phyloP scores from a whole-genome alignment of 106 monocot species.

The Apostasia shenzhenica region DNA sequence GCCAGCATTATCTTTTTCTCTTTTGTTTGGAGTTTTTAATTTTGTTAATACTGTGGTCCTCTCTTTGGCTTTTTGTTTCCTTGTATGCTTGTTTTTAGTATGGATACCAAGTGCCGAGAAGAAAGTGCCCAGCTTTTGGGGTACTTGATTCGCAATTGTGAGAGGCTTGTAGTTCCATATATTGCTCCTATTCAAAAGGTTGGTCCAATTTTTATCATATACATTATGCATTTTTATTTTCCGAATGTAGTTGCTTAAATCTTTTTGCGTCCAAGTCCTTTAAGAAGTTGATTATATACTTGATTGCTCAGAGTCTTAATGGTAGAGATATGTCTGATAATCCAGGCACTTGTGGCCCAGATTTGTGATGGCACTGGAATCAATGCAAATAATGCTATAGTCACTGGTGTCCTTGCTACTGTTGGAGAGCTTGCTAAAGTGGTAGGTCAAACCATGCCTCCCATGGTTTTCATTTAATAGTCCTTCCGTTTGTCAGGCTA shows the following conservation, averaged over 20 bases:
- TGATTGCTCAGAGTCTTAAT: neutral
- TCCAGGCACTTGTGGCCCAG: slow-evolving; percentile 78
- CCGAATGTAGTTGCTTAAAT: neutral
- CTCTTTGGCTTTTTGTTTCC: neutral
- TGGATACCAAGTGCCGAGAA: slow-evolving; percentile 94
- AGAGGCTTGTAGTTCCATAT: slow-evolving; percentile 77
- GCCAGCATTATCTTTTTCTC: neutral
- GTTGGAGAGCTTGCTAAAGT: slow-evolving; percentile 94
- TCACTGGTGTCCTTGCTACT: slow-evolving; percentile 89
- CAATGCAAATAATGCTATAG: slow-evolving; percentile 77
- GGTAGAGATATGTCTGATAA: neutral
- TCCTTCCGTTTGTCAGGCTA: neutral
- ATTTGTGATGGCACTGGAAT: slow-evolving; percentile 65
- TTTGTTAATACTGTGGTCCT: neutral
- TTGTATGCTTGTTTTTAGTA: slow-evolving; percentile 31
- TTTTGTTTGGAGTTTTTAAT: neutral
- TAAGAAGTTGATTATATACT: neutral
- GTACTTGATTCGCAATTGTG: slow-evolving; percentile 83
- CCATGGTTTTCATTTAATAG: neutral
- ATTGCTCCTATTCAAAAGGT: slow-evolving; percentile 99
- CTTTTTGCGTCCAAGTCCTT: neutral
- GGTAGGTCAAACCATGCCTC: slow-evolving; percentile 28
- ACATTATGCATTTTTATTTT: slow-evolving; percentile 3
- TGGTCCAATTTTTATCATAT: neutral
- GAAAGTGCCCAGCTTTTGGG: slow-evolving; percentile 91